phyloP scores from a whole-genome alignment of 1,284 basidiomycete genomes.

The Ustilago curta region DNA sequence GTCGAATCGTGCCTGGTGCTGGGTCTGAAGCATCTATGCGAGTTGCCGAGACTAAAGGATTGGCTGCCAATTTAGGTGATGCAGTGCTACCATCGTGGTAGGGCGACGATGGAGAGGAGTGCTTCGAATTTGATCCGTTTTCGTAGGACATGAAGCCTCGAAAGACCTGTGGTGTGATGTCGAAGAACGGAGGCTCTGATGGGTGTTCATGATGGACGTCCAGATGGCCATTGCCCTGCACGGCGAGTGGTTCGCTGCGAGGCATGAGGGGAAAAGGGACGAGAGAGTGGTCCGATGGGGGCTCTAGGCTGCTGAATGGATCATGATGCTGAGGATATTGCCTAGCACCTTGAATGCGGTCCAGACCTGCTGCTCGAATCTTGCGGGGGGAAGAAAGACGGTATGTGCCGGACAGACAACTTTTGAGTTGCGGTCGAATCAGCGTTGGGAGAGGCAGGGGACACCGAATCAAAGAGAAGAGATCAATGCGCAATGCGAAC shows the following conservation, averaged over 20 bases:
- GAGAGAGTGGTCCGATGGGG: neutral
- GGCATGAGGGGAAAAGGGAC: constrained; percentile 7
- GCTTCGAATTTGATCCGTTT: neutral
- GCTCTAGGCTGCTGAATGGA: constrained; percentile 2
- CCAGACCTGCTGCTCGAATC: neutral
- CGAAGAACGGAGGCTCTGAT: constrained; percentile 4
- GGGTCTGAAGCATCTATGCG: neutral
- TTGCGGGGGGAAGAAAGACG: neutral
- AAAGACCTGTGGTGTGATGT: constrained; percentile 32
- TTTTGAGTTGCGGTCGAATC: too few species aligned
- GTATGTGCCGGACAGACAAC: neutral
- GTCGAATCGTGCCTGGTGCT: constrained; percentile 2
- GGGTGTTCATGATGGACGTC: neutral
- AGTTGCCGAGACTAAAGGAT: neutral
- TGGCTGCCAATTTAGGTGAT: neutral
- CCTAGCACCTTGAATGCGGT: constrained; percentile 1
- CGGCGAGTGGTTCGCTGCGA: constrained; percentile 3
- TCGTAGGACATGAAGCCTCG: constrained; percentile 41
- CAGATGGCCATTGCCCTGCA: constrained; percentile 15
- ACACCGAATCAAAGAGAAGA: neutral
- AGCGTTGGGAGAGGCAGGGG: too few species aligned
- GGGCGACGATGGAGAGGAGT: neutral
- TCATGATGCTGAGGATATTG: constrained; percentile 2
- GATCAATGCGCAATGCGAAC: neutral
- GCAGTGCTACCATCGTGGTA: neutral